Evolutionary conservation across 78 protist species (phyloP).

Genomic region (slime mould (Dictyostelium discoideum)): DNA sequence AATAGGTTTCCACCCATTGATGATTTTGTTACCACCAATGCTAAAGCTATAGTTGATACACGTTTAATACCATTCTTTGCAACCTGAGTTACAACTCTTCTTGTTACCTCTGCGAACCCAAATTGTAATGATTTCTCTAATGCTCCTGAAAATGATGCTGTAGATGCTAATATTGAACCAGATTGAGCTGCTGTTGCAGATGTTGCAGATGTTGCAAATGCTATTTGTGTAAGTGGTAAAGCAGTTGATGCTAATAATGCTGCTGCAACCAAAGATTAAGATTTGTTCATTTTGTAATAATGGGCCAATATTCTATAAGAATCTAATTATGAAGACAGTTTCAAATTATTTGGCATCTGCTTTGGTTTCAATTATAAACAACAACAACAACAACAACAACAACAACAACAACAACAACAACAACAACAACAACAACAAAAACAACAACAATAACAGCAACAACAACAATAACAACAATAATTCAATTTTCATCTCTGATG

Average conservation of each 20-base stretch:
- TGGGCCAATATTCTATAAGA: too few species aligned
- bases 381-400: too few species aligned
- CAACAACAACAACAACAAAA: too few species aligned
- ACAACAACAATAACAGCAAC: too few species aligned
- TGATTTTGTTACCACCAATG: background rate
- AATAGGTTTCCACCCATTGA: background rate
- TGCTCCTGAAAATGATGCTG: background rate
- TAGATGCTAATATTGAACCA: background rate
- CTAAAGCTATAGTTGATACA: background rate
- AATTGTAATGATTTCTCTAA: background rate
- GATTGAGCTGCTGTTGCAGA: background rate
- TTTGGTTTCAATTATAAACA: too few species aligned
- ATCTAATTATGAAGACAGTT: too few species aligned
- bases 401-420: too few species aligned
- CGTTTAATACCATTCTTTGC: background rate
- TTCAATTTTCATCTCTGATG: too few species aligned
- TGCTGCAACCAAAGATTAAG: background rate
- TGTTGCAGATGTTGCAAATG: background rate
- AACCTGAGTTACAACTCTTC: background rate
- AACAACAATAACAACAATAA: too few species aligned
- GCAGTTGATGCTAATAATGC: background rate
- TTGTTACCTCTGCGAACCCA: background rate
- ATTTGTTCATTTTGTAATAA: too few species aligned
- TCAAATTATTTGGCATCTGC: too few species aligned
- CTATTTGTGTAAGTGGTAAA: background rate